Evolutionary conservation across 129 eudicot genomes (phyloP).

Genomic region (Flaveria sonorensis): DNA sequence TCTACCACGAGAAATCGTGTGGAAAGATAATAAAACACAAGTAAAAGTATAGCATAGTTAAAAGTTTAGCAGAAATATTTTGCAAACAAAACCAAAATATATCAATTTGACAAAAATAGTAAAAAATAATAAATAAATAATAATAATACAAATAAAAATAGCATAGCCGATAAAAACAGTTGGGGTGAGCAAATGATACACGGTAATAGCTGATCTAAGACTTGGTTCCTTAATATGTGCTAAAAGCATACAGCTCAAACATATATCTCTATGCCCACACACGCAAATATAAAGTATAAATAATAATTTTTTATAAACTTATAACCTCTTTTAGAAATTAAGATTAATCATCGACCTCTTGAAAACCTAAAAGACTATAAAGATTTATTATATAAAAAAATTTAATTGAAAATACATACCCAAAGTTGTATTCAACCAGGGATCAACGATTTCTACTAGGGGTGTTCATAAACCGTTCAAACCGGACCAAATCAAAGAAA

Average conservation of each 20-base stretch:
- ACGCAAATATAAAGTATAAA: neutral
- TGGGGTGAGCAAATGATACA: conserved; percentile 2
- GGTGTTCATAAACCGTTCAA: no score
- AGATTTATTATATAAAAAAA: neutral
- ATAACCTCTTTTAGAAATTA: neutral
- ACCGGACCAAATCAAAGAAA: no score
- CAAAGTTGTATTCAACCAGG: no score
- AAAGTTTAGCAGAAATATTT: neutral
- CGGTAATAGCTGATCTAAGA: neutral
- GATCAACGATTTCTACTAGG: neutral
- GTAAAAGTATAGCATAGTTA: neutral
- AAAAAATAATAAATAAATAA: neutral
- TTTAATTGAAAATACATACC: no score
- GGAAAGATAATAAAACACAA: neutral
- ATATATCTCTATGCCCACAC: no score
- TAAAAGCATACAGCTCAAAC: neutral
- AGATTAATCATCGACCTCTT: neutral
- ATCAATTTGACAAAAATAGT: neutral
- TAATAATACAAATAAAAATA: neutral
- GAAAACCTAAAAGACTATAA: neutral
- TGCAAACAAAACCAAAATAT: neutral
- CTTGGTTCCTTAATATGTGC: neutral
- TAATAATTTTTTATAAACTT: neutral
- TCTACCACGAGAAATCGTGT: no score
- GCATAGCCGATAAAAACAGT: neutral